Evolutionary conservation across 208 protist genomes (phyloP).

Genomic region (Acanthamoeba lenticulata): DNA sequence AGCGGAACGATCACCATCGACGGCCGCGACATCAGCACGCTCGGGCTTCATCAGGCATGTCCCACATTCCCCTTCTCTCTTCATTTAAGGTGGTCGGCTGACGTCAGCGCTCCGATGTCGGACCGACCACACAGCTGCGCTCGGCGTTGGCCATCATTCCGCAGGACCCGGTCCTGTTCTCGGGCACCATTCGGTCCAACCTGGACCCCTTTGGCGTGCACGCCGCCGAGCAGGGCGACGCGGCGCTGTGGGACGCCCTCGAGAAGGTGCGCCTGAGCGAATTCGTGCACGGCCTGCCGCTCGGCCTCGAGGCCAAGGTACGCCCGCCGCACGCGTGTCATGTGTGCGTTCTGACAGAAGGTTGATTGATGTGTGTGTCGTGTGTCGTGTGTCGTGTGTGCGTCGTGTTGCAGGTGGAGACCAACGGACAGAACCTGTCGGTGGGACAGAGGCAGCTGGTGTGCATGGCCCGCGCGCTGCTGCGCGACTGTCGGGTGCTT

Average conservation of each 20-base stretch:
- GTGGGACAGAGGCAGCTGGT: conserved; percentile 84
- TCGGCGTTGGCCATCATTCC: conserved; percentile 79
- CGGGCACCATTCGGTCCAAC: conserved; percentile 69
- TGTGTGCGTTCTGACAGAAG: neutral
- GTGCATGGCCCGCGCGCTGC: conserved; percentile 78
- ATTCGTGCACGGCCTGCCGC: conserved; percentile 17
- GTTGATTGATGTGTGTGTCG: neutral
- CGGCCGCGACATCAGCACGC: conserved; percentile 78
- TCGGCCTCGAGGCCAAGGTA: neutral
- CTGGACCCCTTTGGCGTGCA: neutral
- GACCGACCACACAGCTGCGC: conserved; percentile 61
- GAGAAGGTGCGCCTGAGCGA: conserved; percentile 70
- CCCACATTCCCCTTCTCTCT: conserved; percentile 57
- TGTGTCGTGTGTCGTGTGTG: neutral
- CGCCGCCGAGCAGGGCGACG: neutral
- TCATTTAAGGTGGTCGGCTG: neutral
- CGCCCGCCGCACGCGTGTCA: neutral
- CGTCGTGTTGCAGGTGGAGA: neutral
- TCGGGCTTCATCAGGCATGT: conserved; percentile 76
- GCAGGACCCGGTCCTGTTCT: conserved; percentile 80
- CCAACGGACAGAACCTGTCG: conserved; percentile 78
- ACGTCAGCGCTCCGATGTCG: neutral
- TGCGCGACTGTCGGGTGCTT: conserved; percentile 67
- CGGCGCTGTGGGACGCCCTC: conserved; percentile 78
- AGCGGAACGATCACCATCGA: conserved; percentile 83